A percentile compares a stretch with the other conserved stretches of the same genome.
Conservation (phyloP, 2,329 filamentous ascomycete species). For the Colletotrichum sidae region DNA sequence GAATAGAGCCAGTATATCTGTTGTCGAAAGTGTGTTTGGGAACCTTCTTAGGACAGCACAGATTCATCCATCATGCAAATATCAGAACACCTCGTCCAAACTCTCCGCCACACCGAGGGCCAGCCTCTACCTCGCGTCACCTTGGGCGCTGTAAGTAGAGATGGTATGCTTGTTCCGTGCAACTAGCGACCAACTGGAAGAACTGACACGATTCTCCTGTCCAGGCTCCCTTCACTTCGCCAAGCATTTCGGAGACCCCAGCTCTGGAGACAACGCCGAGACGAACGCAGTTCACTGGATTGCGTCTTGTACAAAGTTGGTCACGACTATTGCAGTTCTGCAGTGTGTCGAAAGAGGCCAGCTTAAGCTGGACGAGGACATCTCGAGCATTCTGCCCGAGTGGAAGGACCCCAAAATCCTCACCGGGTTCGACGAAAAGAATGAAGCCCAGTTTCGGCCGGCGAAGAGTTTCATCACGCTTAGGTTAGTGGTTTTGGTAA, state of each 20-base stretch:
- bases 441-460: background rate
- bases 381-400: slow-evolving; percentile 8
- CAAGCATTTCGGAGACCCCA: background rate
- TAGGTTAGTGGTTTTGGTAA: background rate
- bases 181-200: background rate
- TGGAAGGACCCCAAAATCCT: slow-evolving; percentile 12
- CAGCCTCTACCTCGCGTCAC: too few species aligned
- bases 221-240: background rate
- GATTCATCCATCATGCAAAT: too few species aligned
- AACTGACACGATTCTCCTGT: background rate
- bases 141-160: too few species aligned
- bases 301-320: slow-evolving; percentile 7
- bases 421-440: background rate
- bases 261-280: background rate
- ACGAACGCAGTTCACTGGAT: background rate
- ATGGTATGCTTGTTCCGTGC: background rate
- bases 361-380: background rate
- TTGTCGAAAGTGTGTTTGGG: too few species aligned
- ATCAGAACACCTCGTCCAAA: too few species aligned
- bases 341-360: slow-evolving; percentile 16
- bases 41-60: too few species aligned
- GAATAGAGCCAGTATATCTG: too few species aligned
- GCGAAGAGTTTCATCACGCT: background rate
- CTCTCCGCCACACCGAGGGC: too few species aligned
- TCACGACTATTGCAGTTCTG: slow-evolving; percentile 12